Conservation (phyloP, 2,329 filamentous ascomycete genomes). For the Fusarium nanum region DNA sequence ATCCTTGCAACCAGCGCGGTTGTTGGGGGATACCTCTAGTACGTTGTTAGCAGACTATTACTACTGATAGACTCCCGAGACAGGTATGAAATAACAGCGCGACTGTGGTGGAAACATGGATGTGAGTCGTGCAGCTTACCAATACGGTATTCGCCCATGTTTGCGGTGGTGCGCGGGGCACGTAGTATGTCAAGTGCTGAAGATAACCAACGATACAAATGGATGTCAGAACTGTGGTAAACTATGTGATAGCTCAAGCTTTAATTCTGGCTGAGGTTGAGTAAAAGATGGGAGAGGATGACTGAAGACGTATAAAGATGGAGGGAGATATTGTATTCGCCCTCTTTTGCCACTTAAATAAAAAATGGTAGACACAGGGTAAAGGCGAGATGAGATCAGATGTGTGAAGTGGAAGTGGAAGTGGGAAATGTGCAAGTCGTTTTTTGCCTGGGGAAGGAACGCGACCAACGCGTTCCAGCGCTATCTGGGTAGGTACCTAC, state of each 20-base stretch:
- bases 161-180: conserved; percentile 26
- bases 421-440: conserved; percentile 27
- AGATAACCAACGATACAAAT: conserved; percentile 28
- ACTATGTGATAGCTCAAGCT: conserved; percentile 6
- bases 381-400: conserved; percentile 36
- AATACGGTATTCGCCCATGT: conserved; percentile 61
- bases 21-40: conserved; percentile 77
- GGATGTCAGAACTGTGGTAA: neutral
- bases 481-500: neutral
- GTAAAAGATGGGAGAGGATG: neutral
- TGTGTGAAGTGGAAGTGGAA: conserved; percentile 12
- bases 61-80: conserved; percentile 3
- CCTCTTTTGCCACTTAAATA: conserved; percentile 11
- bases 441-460: conserved; percentile 22
- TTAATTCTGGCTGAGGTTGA: conserved; percentile 1
- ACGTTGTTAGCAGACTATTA: conserved; percentile 24
- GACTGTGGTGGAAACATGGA: neutral
- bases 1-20: conserved; percentile 80
- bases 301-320: neutral
- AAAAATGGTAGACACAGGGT: conserved; percentile 30
- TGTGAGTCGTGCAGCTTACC: conserved; percentile 52
- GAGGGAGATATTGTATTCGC: conserved; percentile 5
- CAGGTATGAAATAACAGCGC: neutral
- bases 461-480: conserved; percentile 41
- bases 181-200: conserved; percentile 7